Conservation (phyloP, 2,329 filamentous ascomycete genomes). For the Nigrograna mackinnonii region DNA sequence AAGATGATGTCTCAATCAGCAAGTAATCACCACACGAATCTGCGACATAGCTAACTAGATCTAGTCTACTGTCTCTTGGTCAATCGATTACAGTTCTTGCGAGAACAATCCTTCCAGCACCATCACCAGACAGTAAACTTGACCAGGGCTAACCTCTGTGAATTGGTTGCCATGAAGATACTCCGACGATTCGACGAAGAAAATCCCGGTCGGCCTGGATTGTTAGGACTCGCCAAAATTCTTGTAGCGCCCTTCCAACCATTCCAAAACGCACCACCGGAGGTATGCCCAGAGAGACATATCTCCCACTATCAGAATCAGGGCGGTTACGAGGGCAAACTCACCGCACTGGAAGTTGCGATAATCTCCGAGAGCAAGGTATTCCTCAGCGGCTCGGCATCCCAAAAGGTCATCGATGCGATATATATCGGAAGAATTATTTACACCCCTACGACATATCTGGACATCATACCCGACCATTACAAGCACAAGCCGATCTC, state of each 20-base stretch:
- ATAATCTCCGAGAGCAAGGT: conserved; percentile 81
- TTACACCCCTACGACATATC: conserved; percentile 79
- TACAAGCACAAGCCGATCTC: conserved; percentile 85
- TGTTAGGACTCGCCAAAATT: conserved; percentile 76
- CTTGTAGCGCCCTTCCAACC: conserved; percentile 83
- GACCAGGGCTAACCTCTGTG: conserved; percentile 77
- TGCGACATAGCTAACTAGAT: conserved; percentile 12
- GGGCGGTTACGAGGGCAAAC: conserved; percentile 59
- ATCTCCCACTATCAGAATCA: conserved; percentile 51
- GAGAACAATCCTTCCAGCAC: conserved; percentile 74
- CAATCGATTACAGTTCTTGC: conserved; percentile 77
- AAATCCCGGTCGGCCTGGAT: conserved; percentile 69
- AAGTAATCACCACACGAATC: conserved; percentile 21
- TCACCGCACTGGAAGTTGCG: conserved; percentile 80
- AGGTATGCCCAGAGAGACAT: conserved; percentile 62
- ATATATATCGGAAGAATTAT: conserved; percentile 81
- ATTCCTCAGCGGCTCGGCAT: conserved; percentile 76
- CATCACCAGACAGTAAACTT: conserved; percentile 82
- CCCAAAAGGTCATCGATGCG: conserved; percentile 79
- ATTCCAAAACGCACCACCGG: conserved; percentile 77
- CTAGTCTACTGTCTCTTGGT: conserved; percentile 81
- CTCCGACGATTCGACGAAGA: conserved; percentile 79
- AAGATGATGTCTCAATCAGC: conserved; percentile 79
- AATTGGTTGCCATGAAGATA: conserved; percentile 77
- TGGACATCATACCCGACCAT: conserved; percentile 82